Base-by-base conservation (phyloP, 2,329 filamentous ascomycete genomes). In the Alternaria brassicae region DNA sequence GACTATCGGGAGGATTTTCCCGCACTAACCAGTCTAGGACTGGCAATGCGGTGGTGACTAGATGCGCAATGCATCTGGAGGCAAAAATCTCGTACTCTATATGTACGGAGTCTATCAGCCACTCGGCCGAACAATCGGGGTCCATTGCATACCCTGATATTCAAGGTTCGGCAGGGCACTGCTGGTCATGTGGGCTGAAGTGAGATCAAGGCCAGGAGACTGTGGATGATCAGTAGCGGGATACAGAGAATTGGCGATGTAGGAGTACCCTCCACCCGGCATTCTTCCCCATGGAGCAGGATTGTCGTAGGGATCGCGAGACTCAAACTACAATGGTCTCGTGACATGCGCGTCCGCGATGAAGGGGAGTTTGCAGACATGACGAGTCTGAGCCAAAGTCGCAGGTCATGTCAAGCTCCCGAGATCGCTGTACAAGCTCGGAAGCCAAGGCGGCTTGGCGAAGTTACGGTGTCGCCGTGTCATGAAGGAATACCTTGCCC, bases 1-100 rank as follows among this genome's bases (percentile, higher is more conserved):
- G 62, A 69, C 61, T 72, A 57, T 62, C 69, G 69, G 69, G 49
- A 68, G 56, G 61, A 67, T 70, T 71, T 53, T 45, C 23, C 6
- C 32, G 8, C 40, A 15, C 53, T 64, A 61, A 48, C 54, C 27
- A 12, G 28, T 13, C 25, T 40, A 17, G 49, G 56, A 21, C 36
- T 42, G 53, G 17, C 23, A 7, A 32, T 34, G 4, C 9, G 47
- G 42, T 52, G 45, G 34, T 50, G 30, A 27, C 39, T 48, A 36
- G 40, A n/a, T 30, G 40, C 39, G 53, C 41, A 45, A 53, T 51
- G 37, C 49, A 17, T 49, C 58, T 53, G 57, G 50, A 58, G 47
- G 53, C 19, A 28, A 41, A 54, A 41, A 32, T 53, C 30, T 39
- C 45, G 32, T 41, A 39, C 34, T 17, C 34, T 55, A 23, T 19